A percentile compares a stretch with the other conserved stretches of the same genome.
Evolutionary conservation across 1,284 basidiomycete genomes (phyloP).

Genomic region (Chondrostereum purpureum): DNA sequence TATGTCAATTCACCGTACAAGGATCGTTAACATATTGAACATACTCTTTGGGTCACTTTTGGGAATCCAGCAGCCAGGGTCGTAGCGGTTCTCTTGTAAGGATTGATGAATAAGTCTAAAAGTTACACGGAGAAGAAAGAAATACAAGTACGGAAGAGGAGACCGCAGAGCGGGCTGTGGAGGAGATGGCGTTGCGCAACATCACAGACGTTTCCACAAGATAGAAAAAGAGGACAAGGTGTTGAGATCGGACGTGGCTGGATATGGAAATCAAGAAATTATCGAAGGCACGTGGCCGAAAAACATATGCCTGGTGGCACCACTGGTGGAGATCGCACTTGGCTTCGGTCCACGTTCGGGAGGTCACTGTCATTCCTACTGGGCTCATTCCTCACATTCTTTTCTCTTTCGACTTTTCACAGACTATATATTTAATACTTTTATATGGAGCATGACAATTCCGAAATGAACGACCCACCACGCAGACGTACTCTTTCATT

Average conservation of each 20-base stretch:
- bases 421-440: conserved; percentile 11
- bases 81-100: conserved; percentile 59
- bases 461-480: conserved; percentile 29
- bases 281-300: not conserved
- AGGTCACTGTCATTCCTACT: conserved; percentile 2
- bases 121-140: conserved; percentile 7
- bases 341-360: not conserved
- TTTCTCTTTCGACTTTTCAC: conserved; percentile 14
- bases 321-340: no score
- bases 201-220: conserved; percentile 34
- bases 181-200: conserved; percentile 60
- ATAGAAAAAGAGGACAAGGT: conserved; percentile 13
- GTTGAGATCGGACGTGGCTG: conserved; percentile 20
- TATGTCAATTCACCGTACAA: conserved; percentile 2
- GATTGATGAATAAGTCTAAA: no score
- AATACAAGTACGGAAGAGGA: conserved; percentile 14
- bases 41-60: conserved; percentile 63
- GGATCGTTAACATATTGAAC: conserved; percentile 18
- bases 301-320: no score
- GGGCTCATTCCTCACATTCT: conserved; percentile 12
- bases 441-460: not conserved
- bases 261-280: conserved; percentile 4
- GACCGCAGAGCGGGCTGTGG: conserved; percentile 48
- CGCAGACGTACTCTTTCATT: conserved; percentile 41
- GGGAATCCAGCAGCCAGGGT: conserved; percentile 79